Evolutionary conservation across 305 asterid genomes (phyloP).

Genomic region (Rubia balearica): DNA sequence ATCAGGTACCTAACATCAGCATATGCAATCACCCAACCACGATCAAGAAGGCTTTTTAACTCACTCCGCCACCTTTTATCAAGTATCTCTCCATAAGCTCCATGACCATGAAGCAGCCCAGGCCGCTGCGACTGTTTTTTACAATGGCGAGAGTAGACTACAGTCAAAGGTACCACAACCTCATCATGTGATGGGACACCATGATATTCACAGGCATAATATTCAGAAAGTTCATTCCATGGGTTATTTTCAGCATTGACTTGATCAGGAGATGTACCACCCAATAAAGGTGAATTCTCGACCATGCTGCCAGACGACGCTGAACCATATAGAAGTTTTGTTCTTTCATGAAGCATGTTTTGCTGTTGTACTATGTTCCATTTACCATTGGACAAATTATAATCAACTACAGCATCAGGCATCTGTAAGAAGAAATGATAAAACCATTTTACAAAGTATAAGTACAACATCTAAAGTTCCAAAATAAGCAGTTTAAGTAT

Average conservation of each 20-base stretch:
- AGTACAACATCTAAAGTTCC: neutral
- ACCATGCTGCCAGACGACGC: conserved; percentile 33
- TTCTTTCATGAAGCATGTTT: conserved; percentile 76
- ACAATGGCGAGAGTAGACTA: conserved; percentile 65
- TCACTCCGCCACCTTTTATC: conserved; percentile 87
- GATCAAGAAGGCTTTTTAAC: conserved; percentile 95
- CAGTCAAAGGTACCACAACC: conserved; percentile 62
- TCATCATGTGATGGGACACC: conserved; percentile 74
- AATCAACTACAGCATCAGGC: conserved; percentile 96
- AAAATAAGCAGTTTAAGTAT: neutral
- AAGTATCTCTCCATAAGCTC: conserved; percentile 75
- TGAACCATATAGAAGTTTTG: conserved; percentile 69
- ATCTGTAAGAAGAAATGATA: conserved; percentile 40
- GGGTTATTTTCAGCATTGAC: conserved; percentile 28
- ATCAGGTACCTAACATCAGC: conserved; percentile 77
- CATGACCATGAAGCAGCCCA: conserved; percentile 93
- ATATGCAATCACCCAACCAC: conserved; percentile 95
- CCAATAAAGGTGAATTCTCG: conserved; percentile 32
- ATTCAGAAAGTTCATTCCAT: conserved; percentile 88
- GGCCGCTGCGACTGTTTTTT: conserved; percentile 60
- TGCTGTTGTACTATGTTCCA: conserved; percentile 84
- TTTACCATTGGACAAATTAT: conserved; percentile 64
- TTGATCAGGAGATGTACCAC: conserved; percentile 14
- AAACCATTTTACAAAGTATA: neutral
- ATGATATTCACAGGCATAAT: conserved; percentile 76